Percentiles rank a stretch among this genome's conserved stretches.
Conservation (phyloP, 495 filamentous ascomycete species). For the Penicillium nucicola region DNA sequence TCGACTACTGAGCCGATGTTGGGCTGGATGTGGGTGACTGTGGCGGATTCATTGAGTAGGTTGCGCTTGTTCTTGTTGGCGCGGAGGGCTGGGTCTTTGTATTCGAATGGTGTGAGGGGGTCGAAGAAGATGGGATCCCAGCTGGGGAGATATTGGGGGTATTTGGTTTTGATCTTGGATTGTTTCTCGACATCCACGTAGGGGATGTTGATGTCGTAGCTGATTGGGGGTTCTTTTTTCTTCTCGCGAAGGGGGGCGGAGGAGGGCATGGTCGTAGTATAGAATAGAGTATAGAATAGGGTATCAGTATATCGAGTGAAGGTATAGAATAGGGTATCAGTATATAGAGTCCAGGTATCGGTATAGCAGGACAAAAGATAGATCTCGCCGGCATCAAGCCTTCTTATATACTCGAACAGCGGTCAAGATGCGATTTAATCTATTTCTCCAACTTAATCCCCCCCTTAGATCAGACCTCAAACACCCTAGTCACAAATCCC, state of each 20-base stretch:
- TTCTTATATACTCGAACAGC: too few species aligned
- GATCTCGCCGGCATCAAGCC: too few species aligned
- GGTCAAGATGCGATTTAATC: too few species aligned
- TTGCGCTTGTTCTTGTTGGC: constrained; percentile 56
- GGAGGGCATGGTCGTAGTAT: constrained; percentile 31
- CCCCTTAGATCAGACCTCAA: too few species aligned
- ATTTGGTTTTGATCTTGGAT: constrained; percentile 43
- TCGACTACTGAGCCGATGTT: constrained; percentile 69
- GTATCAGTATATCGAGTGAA: too few species aligned
- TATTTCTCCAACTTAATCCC: too few species aligned
- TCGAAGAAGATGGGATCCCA: constrained; percentile 63
- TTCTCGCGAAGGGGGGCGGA: constrained; percentile 32
- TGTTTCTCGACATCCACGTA: constrained; percentile 44
- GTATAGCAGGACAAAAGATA: too few species aligned
- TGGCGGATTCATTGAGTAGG: constrained; percentile 46
- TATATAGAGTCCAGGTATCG: too few species aligned
- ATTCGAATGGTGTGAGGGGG: constrained; percentile 56
- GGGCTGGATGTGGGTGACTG: constrained; percentile 62
- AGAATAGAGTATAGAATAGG: not conserved
- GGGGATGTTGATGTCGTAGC: constrained; percentile 57
- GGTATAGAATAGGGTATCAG: too few species aligned
- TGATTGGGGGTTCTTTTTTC: constrained; percentile 43
- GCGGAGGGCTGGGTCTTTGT: constrained; percentile 55
- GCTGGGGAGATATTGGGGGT: constrained; percentile 59
- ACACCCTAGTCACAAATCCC: constrained; percentile 12